Evolutionary conservation across 495 filamentous ascomycete species (phyloP).

Genomic region (Xylaria sp.): DNA sequence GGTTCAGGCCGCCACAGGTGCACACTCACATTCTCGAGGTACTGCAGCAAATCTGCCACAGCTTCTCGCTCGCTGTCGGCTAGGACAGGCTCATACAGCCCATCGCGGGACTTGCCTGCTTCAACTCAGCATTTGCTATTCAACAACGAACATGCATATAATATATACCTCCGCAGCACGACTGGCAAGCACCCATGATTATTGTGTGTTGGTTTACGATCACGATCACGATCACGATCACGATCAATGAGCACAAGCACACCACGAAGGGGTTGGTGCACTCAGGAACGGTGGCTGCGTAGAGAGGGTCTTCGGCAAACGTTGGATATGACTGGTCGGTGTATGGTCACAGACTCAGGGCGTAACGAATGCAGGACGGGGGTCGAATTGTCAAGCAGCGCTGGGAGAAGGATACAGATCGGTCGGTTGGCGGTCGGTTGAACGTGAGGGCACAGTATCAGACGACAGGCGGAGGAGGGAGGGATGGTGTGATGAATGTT

Average conservation of each 20-base stretch:
- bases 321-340: conserved; percentile 16
- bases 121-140: conserved; percentile 32
- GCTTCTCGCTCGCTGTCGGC: conserved; percentile 97
- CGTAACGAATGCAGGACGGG: conserved; percentile 3
- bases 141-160: conserved; percentile 17
- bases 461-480: conserved; percentile 12
- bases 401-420: conserved; percentile 16
- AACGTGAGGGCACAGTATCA: conserved; percentile 1
- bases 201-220: conserved; percentile 31
- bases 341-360: neutral
- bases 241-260: conserved; percentile 33
- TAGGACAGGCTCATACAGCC: conserved; percentile 91
- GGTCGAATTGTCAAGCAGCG: neutral
- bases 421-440: conserved; percentile 10
- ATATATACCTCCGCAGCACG: conserved; percentile 59
- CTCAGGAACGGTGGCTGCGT: conserved; percentile 5
- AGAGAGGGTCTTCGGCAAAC: conserved; percentile 7
- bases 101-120: conserved; percentile 85
- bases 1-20: neutral
- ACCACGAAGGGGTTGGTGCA: neutral
- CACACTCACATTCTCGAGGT: conserved; percentile 87
- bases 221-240: conserved; percentile 23
- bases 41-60: conserved; percentile 92
- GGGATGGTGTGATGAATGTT: neutral
- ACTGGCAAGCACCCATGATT: conserved; percentile 57